Percentiles rank a stretch among this genome's conserved stretches.
phyloP scores from a whole-genome alignment of 2,329 filamentous ascomycete species.

The Penicillium rolfsii region DNA sequence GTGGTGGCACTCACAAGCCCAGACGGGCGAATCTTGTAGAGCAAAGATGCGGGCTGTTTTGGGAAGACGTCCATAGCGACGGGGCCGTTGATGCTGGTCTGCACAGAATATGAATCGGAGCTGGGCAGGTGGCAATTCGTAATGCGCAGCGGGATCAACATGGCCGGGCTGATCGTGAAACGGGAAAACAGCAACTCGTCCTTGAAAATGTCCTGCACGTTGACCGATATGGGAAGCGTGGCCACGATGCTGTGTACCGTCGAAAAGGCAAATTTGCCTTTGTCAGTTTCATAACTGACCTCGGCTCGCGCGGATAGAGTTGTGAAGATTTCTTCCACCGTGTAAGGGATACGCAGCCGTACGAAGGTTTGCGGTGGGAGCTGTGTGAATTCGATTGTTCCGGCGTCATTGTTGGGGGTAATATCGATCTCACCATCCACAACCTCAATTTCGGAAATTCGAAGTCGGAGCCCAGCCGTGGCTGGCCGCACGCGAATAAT shows the following conservation, averaged over 20 bases:
- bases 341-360: conserved; percentile 72
- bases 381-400: conserved; percentile 49
- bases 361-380: conserved; percentile 38
- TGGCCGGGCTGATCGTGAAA: conserved; percentile 87
- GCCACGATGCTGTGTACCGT: conserved; percentile 68
- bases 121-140: conserved; percentile 70
- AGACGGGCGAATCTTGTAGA: conserved; percentile 70
- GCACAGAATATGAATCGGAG: conserved; percentile 65
- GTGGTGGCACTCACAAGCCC: conserved; percentile 15
- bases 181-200: conserved; percentile 78
- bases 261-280: conserved; percentile 67
- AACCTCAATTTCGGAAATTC: conserved; percentile 55
- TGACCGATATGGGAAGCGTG: conserved; percentile 83
- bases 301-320: conserved; percentile 77
- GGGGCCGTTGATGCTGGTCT: conserved; percentile 51
- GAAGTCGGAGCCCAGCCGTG: conserved; percentile 63
- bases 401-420: conserved; percentile 48
- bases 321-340: conserved; percentile 73
- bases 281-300: conserved; percentile 69
- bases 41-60: conserved; percentile 76
- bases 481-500: conserved; percentile 59
- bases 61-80: conserved; percentile 68
- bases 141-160: conserved; percentile 72
- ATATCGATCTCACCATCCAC: conserved; percentile 49
- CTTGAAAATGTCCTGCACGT: conserved; percentile 96